These are phyloP conservation scores for Phytophthora pinifolia DNA, from an alignment of 352 stramenopile species.

Conservation along the genomic window DNA sequence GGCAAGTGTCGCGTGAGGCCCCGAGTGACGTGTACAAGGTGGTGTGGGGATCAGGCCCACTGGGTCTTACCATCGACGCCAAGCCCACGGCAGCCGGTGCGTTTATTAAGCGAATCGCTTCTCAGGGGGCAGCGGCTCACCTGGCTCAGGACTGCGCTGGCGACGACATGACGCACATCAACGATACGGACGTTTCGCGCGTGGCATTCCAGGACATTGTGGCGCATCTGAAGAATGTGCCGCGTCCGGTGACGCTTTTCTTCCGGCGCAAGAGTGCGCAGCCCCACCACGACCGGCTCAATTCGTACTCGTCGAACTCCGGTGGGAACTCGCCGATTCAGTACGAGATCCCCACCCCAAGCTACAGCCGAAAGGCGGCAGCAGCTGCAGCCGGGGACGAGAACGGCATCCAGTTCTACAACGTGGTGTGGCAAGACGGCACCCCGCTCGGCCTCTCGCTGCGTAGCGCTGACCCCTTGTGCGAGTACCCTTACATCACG, in stretches of 20 bases:
- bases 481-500: slow-evolving; percentile 88
- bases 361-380: slow-evolving; percentile 34
- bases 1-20: slow-evolving; percentile 36
- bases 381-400: slow-evolving; percentile 30
- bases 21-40: slow-evolving; percentile 72
- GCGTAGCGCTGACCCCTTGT: slow-evolving; percentile 63
- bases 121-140: slow-evolving; percentile 65
- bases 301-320: slow-evolving; percentile 46
- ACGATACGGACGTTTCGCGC: slow-evolving; percentile 79
- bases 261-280: slow-evolving; percentile 53
- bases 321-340: slow-evolving; percentile 33
- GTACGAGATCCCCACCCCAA: slow-evolving; percentile 45
- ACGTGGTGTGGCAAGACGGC: slow-evolving; percentile 81
- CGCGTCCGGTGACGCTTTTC: slow-evolving; percentile 76
- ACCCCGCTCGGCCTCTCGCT: slow-evolving; percentile 76
- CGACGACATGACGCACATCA: slow-evolving; percentile 84
- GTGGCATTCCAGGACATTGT: slow-evolving; percentile 82
- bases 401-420: slow-evolving; percentile 70
- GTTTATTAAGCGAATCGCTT: slow-evolving; percentile 85
- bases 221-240: slow-evolving; percentile 72
- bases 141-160: slow-evolving; percentile 81
- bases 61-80: slow-evolving; percentile 83
- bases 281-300: slow-evolving; percentile 25
- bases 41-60: slow-evolving; percentile 70
- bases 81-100: slow-evolving; percentile 54